Base-by-base conservation (phyloP, 306 rosid genomes). In the Canavalia gladiata region DNA sequence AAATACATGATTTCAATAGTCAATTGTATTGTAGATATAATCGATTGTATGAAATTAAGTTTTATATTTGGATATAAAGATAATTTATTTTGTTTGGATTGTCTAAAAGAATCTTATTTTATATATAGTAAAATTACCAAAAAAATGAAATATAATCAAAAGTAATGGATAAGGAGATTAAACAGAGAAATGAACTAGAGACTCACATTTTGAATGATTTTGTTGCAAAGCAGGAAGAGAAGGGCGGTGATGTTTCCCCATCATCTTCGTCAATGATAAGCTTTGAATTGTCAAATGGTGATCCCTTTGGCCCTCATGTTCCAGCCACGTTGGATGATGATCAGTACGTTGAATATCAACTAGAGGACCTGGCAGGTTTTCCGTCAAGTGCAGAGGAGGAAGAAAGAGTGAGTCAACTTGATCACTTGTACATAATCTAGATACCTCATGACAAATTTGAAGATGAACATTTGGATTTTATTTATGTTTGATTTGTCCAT, bases 301-400 rank as follows among this genome's bases (percentile, higher is more conserved):
- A 87, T 83, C 92, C 93, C 3, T 85, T 63, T 77, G 96, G 88
- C 30, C 88, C 98, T 65, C 89, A 88, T 47, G 93, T 90, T 83
- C 99, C 94, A 2, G 72, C 91, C 7, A 18, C 87, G 12, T 70
- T 87, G 89, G 94, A 90, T 0, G 97, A 95, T 59, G 94, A 95
- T 87, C 97, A 88, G 55, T 95, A 89, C 42, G 94, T 93, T 30
- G 99, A 95, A 89, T 95, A 91, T 82, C 88, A 74, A 42, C 91
- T 95, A 63, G 98, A 90, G 55, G 99, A 95, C 87, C 87, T 93
- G 78, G 69, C 93, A 76, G 98, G 94, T 77, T 93, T 95, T 85
- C 99, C 98, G 11, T 90, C 90, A 70, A 91, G 84, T 83, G 89
- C 83, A 12, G 93, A 93, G 77, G 99, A 95, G 88, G 99, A 96